These are phyloP conservation scores for Veloporphyrellus conicus DNA, from an alignment of 1,284 basidiomycete species.

Conservation along the genomic window DNA sequence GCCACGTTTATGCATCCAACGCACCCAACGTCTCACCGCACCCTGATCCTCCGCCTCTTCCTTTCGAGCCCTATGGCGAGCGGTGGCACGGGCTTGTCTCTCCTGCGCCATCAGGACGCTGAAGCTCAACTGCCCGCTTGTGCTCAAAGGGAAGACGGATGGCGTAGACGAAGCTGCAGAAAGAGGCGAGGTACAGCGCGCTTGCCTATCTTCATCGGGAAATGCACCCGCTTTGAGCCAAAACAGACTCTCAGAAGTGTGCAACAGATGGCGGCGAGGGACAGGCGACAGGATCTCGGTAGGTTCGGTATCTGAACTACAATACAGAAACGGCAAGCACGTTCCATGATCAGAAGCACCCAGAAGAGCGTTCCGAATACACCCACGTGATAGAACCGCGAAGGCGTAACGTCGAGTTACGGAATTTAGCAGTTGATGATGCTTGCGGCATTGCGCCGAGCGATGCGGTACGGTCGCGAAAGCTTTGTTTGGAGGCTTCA, in stretches of 20 bases:
- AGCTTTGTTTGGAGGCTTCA: background rate
- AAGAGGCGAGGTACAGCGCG: conserved; percentile 37
- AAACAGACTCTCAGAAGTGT: conserved; percentile 46
- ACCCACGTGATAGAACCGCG: conserved; percentile 21
- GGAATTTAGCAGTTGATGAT: conserved; percentile 3
- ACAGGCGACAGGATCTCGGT: conserved; percentile 54
- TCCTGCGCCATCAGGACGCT: conserved; percentile 36
- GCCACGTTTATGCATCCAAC: conserved; percentile 72
- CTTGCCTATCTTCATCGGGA: conserved; percentile 27
- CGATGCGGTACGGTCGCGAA: conserved; percentile 17
- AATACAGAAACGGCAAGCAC: background rate
- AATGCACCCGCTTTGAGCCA: conserved; percentile 41
- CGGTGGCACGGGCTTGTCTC: conserved; percentile 21
- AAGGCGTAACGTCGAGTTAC: conserved; percentile 14
- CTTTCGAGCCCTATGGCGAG: conserved; percentile 8
- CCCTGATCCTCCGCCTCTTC: conserved; percentile 35
- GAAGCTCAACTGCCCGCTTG: conserved; percentile 32
- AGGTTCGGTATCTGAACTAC: conserved; percentile 19
- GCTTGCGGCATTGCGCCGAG: conserved; percentile 15
- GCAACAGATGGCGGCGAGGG: conserved; percentile 53
- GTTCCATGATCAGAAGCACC: background rate
- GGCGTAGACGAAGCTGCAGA: conserved; percentile 44
- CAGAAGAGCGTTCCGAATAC: background rate
- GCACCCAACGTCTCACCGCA: conserved; percentile 59
- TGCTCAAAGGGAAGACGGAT: conserved; percentile 21